Evolutionary conservation across 495 filamentous ascomycete species (phyloP).

Genomic region (Podospora fimiseda): DNA sequence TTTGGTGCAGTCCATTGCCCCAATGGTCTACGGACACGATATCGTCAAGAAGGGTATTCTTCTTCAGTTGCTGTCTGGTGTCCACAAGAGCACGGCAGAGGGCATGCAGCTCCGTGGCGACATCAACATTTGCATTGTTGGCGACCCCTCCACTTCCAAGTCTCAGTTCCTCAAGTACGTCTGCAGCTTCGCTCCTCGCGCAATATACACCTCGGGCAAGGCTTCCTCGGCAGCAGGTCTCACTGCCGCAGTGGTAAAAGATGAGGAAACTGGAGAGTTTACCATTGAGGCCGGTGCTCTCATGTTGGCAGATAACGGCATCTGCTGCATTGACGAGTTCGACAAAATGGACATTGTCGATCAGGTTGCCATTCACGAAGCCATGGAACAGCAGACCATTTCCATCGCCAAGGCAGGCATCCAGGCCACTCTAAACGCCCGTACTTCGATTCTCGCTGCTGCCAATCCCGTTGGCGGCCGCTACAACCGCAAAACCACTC

Average conservation of each 20-base stretch:
- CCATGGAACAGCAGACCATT: conserved; percentile 99
- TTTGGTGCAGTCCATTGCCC: conserved; percentile 92
- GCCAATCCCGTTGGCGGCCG: conserved; percentile 94
- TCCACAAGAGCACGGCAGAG: conserved; percentile 83
- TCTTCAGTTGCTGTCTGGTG: conserved; percentile 87
- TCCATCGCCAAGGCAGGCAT: conserved; percentile 99
- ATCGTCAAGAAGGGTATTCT: conserved; percentile 97
- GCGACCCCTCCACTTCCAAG: conserved; percentile 96
- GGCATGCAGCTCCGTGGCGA: conserved; percentile 92
- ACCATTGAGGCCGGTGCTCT: conserved; percentile 98
- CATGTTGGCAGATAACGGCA: conserved; percentile 95
- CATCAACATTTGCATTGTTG: conserved; percentile 98
- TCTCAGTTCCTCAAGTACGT: conserved; percentile 99
- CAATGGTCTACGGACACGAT: conserved; percentile 94
- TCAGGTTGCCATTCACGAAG: conserved; percentile 99
- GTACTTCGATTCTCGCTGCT: conserved; percentile 90
- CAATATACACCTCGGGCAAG: conserved; percentile 97
- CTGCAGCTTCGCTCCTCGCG: conserved; percentile 88
- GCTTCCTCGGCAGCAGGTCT: conserved; percentile 96
- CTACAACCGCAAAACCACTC: conserved; percentile 91
- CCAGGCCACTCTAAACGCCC: conserved; percentile 92
- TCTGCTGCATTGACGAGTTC: conserved; percentile 98
- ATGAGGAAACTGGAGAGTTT: conserved; percentile 96
- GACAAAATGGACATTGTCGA: conserved; percentile 99
- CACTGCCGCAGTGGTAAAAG: conserved; percentile 94